Evolutionary conservation across 345 rosid species (phyloP).

Genomic region (Laguncularia racemosa): DNA sequence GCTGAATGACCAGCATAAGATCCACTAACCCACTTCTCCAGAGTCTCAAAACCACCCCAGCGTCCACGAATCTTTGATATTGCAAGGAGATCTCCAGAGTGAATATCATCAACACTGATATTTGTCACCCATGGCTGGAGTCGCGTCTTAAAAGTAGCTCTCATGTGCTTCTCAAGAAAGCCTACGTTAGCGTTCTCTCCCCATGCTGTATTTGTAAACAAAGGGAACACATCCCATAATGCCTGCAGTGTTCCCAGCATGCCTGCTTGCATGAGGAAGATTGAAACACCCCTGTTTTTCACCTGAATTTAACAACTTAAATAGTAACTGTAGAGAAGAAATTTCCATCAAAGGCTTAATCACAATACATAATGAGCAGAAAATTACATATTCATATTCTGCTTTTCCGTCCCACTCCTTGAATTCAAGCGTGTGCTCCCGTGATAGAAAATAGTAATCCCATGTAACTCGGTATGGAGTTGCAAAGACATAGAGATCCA

Average conservation of each 20-base stretch:
- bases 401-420: conserved; percentile 78
- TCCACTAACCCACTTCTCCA: conserved; percentile 99
- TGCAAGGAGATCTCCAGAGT: conserved; percentile 88
- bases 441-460: conserved; percentile 81
- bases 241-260: conserved; percentile 92
- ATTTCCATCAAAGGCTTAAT: background rate
- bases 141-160: conserved; percentile 62
- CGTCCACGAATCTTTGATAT: conserved; percentile 54
- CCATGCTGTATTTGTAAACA: conserved; percentile 95
- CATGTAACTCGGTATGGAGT: conserved; percentile 93
- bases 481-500: conserved; percentile 93
- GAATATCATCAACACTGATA: conserved; percentile 60
- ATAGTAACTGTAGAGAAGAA: background rate
- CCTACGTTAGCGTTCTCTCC: conserved; percentile 83
- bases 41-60: conserved; percentile 78
- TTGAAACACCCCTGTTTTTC: conserved; percentile 79
- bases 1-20: conserved; percentile 96
- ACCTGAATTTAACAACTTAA: conserved; percentile 37
- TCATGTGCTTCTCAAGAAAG: conserved; percentile 88
- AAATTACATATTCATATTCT: conserved; percentile 81
- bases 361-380: conserved; percentile 3
- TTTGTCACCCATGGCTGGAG: conserved; percentile 32
- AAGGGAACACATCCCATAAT: conserved; percentile 92
- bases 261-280: conserved; percentile 97
- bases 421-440: conserved; percentile 81